Base-by-base conservation (phyloP, 2,329 filamentous ascomycete genomes). In the Tolypocladium capitatum region DNA sequence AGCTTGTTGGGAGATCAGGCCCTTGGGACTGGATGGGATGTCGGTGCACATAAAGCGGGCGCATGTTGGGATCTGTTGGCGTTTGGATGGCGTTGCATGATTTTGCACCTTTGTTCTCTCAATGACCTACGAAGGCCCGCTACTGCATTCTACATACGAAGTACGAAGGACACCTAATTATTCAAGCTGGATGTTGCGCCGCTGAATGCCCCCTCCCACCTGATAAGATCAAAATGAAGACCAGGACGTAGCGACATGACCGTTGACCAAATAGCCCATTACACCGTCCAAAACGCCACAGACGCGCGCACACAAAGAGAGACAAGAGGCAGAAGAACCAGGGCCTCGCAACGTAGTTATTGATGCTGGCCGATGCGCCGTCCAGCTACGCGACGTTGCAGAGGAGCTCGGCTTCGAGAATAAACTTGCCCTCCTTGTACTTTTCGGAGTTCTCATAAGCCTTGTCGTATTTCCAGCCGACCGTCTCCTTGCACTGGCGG, bases 401-500 rank as follows among this genome's bases (percentile, higher is more conserved):
- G 35, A 97, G 74, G 53, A 96, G 69, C 70, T 95, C 90, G 31
- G 86, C 86, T 72, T 97, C 91, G 49, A 98, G 75, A 51, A 98
- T 98, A 64, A 86, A 97, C 70, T 97, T 98, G 48, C 89, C 90
- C 74, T 98, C 92, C 73, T 98, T 98, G 70, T 98, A 98, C 70
- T 95, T 95, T 76, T 98, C 91, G 54, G 76, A 83, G 32, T 73
- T 68, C 71, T 98, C 92, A 64, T 86, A 97, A 1, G 92, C 92
- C 71, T 94, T 95, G 68, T 98, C 92, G 65, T 98, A 98, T 67
- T 95, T 97, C 92, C 92, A 98, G 33, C 92, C 92, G 46, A 98
- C 92, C 30, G 84, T 85, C 65, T 90, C 85, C 63, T 84, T 85
- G 76, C 92, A 98, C 67, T 94, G 86, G 49, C 84, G 78, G 71